These are phyloP conservation scores for Leccinum longicurvipes DNA, from an alignment of 768 basidiomycete genomes.

Conservation along the genomic window DNA sequence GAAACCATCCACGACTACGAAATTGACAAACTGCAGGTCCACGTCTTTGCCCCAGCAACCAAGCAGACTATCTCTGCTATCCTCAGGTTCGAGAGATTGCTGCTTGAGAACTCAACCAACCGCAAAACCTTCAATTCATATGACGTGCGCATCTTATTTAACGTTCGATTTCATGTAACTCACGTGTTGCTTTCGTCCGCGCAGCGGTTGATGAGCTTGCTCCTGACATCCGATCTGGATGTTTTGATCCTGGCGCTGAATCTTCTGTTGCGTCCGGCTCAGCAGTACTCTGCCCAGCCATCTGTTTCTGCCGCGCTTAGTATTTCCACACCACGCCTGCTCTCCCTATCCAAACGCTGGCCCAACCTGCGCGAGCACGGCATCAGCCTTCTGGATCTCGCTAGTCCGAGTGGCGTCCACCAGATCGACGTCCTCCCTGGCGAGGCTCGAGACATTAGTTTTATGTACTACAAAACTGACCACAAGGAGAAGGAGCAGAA, in stretches of 20 bases:
- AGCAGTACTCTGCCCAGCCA: conserved; percentile 89
- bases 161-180: background rate
- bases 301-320: conserved; percentile 80
- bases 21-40: conserved; percentile 79
- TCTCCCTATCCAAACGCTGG: conserved; percentile 84
- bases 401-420: conserved; percentile 47
- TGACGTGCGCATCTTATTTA: conserved; percentile 65
- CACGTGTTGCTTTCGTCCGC: conserved; percentile 6
- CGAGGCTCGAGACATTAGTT: conserved; percentile 76
- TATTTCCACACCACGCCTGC: conserved; percentile 76
- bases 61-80: conserved; percentile 79
- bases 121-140: conserved; percentile 95
- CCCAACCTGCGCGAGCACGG: conserved; percentile 78
- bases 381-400: conserved; percentile 71
- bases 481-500: conserved; percentile 45
- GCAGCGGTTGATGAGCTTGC: conserved; percentile 85
- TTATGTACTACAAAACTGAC: conserved; percentile 75
- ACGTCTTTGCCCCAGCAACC: conserved; percentile 68
- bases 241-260: conserved; percentile 80
- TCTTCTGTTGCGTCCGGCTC: conserved; percentile 86
- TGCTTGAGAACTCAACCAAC: conserved; percentile 97
- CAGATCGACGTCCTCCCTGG: conserved; percentile 61
- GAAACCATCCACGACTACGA: conserved; percentile 80
- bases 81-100: conserved; percentile 80
- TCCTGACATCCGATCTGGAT: conserved; percentile 87